phyloP scores from a whole-genome alignment of 306 rosid genomes.

The Citrullus amarus region DNA sequence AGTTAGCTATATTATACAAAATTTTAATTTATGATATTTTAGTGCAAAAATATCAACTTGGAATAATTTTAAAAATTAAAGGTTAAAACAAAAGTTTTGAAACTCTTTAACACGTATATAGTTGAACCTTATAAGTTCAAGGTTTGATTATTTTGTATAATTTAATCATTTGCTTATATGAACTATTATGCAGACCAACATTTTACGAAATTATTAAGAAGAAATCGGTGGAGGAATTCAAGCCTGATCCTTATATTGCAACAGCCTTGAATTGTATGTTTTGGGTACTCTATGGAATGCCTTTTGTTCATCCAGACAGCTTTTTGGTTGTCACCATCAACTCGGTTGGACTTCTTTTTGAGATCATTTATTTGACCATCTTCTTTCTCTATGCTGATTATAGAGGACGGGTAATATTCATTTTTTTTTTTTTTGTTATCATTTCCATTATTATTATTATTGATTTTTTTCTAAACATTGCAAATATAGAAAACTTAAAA shows the following conservation, averaged over 20 bases:
- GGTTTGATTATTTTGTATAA: too few species aligned
- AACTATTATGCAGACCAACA: constrained; percentile 37
- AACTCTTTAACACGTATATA: too few species aligned
- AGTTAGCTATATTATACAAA: too few species aligned
- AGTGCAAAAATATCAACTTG: too few species aligned
- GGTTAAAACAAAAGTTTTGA: too few species aligned
- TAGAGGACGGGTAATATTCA: constrained; percentile 35
- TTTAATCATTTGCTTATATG: too few species aligned
- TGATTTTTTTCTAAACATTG: neutral
- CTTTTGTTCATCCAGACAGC: constrained; percentile 59
- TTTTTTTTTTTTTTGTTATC: neutral
- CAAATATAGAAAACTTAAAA: too few species aligned
- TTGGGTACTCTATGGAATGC: constrained; percentile 68
- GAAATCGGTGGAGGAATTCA: constrained; percentile 48
- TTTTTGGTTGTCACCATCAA: constrained; percentile 51
- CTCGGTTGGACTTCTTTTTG: constrained; percentile 37
- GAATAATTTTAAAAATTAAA: too few species aligned
- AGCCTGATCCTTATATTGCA: constrained; percentile 53
- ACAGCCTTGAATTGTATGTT: constrained; percentile 51
- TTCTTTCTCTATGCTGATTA: constrained; percentile 21
- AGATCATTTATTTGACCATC: constrained; percentile 38
- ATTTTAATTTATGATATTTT: too few species aligned
- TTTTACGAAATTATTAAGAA: constrained; percentile 39
- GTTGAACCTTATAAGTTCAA: too few species aligned
- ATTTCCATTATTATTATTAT: too few species aligned